Percentiles rank a stretch among this genome's conserved stretches.
These are phyloP conservation scores for Curvularia sp. DNA, from an alignment of 2,329 filamentous ascomycete genomes.

Conservation along the genomic window DNA sequence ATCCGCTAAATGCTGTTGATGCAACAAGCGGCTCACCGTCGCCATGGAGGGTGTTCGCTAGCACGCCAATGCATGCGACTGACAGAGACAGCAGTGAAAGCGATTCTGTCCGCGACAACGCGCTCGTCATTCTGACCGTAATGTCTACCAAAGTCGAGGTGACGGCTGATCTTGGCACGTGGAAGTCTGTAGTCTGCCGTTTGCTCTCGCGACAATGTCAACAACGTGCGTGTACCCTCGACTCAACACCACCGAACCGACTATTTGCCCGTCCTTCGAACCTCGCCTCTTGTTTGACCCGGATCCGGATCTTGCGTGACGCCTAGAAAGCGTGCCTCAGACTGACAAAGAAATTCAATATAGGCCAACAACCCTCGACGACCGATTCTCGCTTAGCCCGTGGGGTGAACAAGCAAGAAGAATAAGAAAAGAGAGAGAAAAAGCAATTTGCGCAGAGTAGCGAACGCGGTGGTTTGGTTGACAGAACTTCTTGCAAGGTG, in stretches of 20 bases:
- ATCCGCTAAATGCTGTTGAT: slow-evolving; percentile 82
- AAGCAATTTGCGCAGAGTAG: slow-evolving; percentile 25
- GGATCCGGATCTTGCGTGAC: slow-evolving; percentile 7
- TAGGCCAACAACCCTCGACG: slow-evolving; percentile 15
- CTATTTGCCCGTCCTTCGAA: not conserved
- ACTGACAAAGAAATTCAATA: slow-evolving; percentile 6
- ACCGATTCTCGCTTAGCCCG: slow-evolving; percentile 16
- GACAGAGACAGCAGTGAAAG: slow-evolving; percentile 69
- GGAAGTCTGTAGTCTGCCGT: slow-evolving; percentile 16
- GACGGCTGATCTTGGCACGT: slow-evolving; percentile 24
- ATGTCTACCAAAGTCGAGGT: slow-evolving; percentile 12
- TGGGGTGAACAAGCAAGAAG: slow-evolving; percentile 20
- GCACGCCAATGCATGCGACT: slow-evolving; percentile 72
- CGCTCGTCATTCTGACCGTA: slow-evolving; percentile 36
- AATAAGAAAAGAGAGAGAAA: slow-evolving; percentile 13
- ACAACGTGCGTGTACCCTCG: slow-evolving; percentile 6
- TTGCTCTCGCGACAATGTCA: slow-evolving; percentile 17
- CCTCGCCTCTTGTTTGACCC: not conserved
- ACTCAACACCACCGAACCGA: slow-evolving; percentile 1
- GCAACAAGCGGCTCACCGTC: slow-evolving; percentile 90
- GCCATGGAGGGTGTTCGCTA: slow-evolving; percentile 79
- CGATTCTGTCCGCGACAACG: slow-evolving; percentile 62
- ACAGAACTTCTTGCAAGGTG: slow-evolving; percentile 34
- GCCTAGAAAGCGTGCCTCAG: not conserved
- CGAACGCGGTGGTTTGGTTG: slow-evolving; percentile 26